These are phyloP conservation scores for Mycena amicta DNA, from an alignment of 768 basidiomycete genomes.

Conservation along the genomic window DNA sequence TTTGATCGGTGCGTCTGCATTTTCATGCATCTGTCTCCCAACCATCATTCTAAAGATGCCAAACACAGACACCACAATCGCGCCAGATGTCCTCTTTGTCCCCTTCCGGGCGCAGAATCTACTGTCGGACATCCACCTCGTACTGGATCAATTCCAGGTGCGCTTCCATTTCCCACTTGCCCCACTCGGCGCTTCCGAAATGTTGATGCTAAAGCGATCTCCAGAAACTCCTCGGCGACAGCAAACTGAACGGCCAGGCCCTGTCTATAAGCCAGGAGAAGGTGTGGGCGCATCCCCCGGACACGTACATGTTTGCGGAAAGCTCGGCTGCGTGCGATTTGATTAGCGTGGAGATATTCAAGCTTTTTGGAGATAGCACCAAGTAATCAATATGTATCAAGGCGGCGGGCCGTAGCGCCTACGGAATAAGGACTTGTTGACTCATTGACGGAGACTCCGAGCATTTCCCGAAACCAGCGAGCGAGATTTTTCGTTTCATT, in stretches of 20 bases:
- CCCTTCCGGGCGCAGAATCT: constrained; percentile 19
- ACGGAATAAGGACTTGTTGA: too few relatives aligned
- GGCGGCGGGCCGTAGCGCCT: too few relatives aligned
- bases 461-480: too few relatives aligned
- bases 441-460: too few relatives aligned
- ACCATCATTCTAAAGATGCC: background rate
- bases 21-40: background rate
- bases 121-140: constrained; percentile 14
- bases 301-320: constrained; percentile 17
- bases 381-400: background rate
- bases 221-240: constrained; percentile 20
- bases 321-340: constrained; percentile 17
- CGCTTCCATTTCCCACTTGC: background rate
- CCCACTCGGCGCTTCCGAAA: background rate
- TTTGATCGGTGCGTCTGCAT: constrained; percentile 11
- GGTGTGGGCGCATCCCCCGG: constrained; percentile 20
- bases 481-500: too few relatives aligned
- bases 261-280: constrained; percentile 16
- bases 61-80: constrained; percentile 15
- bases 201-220: background rate
- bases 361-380: constrained; percentile 16
- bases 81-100: constrained; percentile 13
- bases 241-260: constrained; percentile 18
- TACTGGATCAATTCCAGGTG: constrained; percentile 19
- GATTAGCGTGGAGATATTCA: constrained; percentile 20